Base-by-base conservation (phyloP, 2,329 filamentous ascomycete genomes). In the Aspergillus felis region DNA sequence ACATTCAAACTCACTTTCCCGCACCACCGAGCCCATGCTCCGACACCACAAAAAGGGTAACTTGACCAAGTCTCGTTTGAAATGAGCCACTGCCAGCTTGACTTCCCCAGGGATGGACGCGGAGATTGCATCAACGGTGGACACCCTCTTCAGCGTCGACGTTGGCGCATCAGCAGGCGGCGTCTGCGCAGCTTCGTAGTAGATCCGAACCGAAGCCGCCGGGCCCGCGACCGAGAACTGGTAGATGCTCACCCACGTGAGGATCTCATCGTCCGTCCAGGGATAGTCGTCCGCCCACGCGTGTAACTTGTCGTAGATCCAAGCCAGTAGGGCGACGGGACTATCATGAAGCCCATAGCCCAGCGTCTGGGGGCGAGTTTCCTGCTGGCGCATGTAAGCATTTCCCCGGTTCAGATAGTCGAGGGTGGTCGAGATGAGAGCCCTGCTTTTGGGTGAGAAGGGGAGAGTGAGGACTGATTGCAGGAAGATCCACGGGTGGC, bases 261-360 rank as follows among this genome's bases (percentile, higher is more conserved):
- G 74, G 8, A 92, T 81, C 74, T 92, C 89, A 55, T 92, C 88
- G 59, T 91, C 86, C 0, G 84, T 87, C 89, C 89, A 92, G 0
- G 82, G 76, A 66, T 91, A 91, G 1, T 64, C 66, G 65, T 92
- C 89, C 0, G 86, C 86, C 90, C 89, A 93, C 64, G 89, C 86
- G 63, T 87, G 84, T 41, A 93, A 75, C 69, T 93, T 93, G 74
- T 93, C 90, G 63, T 89, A 89, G 35, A 93, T 86, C 90, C 90
- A 94, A 0, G 88, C 84, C 1, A 93, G 77, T 3, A 91, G 75
- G 0, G 82, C 88, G 0, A 90, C 82, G 0, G 90, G 90, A 6
- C 82, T 87, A 68, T 92, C 89, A 0, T 83, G 79, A 3, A 92
- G 78, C 0, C 79, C 85, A 66, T 90, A 90, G 0, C 86, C 87